Percentiles rank a stretch among this genome's conserved stretches.
phyloP scores from a whole-genome alignment of 345 rosid genomes.

The Dimocarpus longan region DNA sequence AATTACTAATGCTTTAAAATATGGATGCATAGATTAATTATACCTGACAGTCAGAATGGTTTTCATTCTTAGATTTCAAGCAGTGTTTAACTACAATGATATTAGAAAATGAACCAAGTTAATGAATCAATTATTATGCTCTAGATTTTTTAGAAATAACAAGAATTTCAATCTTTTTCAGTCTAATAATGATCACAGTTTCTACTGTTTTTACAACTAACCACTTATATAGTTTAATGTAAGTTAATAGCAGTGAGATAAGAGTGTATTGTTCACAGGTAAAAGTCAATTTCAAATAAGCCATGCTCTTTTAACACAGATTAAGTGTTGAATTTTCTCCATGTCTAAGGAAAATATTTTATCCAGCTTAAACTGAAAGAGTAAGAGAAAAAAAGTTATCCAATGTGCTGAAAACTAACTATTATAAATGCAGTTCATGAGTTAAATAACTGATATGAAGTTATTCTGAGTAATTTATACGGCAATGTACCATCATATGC shows the following conservation, averaged over 20 bases:
- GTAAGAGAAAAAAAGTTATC: not conserved
- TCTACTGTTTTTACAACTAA: not conserved
- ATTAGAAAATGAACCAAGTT: not conserved
- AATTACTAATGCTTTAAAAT: not conserved
- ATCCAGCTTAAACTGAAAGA: not conserved
- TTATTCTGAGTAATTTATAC: not conserved
- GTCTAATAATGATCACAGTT: not conserved
- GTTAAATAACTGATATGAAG: not conserved
- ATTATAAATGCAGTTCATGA: not conserved
- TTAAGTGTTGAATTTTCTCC: not conserved
- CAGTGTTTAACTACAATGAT: not conserved
- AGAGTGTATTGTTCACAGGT: not conserved
- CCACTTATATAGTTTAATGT: not conserved
- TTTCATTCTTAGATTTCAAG: not conserved
- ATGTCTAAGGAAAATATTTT: constrained; percentile 3
- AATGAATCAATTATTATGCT: not conserved
- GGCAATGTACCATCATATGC: constrained; percentile 80
- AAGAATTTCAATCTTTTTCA: not conserved
- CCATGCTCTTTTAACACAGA: not conserved
- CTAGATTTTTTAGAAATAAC: not conserved
- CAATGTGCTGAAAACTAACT: not conserved
- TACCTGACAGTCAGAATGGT: not conserved
- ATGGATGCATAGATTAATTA: not conserved
- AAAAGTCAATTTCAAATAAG: not conserved
- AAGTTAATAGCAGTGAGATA: not conserved